phyloP scores from a whole-genome alignment of 2,329 filamentous ascomycete genomes.

The Anisogramma anomala region DNA sequence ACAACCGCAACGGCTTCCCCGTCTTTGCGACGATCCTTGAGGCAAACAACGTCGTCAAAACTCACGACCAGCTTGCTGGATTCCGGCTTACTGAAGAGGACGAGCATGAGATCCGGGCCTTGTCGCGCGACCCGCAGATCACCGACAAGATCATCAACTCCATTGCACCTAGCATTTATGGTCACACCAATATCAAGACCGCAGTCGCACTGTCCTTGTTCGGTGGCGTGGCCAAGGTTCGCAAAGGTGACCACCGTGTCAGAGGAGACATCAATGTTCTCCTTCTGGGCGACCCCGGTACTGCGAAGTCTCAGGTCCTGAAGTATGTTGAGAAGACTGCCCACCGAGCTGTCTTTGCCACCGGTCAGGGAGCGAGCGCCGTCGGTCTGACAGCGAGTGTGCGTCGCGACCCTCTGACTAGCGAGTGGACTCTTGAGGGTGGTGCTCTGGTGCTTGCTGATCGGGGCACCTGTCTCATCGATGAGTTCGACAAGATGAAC shows the following conservation, averaged over 20 bases:
- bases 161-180: constrained; percentile 95
- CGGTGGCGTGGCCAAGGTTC: constrained; percentile 82
- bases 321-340: constrained; percentile 98
- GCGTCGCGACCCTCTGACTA: constrained; percentile 85
- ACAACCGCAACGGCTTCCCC: constrained; percentile 97
- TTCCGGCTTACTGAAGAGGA: constrained; percentile 94
- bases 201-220: constrained; percentile 90
- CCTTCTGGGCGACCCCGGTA: constrained; percentile 91
- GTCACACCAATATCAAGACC: constrained; percentile 93
- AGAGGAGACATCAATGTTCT: constrained; percentile 97
- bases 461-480: constrained; percentile 87
- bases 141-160: constrained; percentile 87
- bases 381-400: constrained; percentile 97
- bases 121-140: constrained; percentile 84
- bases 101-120: constrained; percentile 74
- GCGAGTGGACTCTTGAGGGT: constrained; percentile 95
- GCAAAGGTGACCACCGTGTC: constrained; percentile 80
- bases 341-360: constrained; percentile 92
- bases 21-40: constrained; percentile 97
- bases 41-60: constrained; percentile 93
- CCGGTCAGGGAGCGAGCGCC: constrained; percentile 90
- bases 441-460: constrained; percentile 92
- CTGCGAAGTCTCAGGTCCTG: constrained; percentile 91
- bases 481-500: constrained; percentile 99
- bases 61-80: constrained; percentile 92